Evolutionary conservation across 495 filamentous ascomycete species (phyloP).

Genomic region (Hyaloscypha bicolor): DNA sequence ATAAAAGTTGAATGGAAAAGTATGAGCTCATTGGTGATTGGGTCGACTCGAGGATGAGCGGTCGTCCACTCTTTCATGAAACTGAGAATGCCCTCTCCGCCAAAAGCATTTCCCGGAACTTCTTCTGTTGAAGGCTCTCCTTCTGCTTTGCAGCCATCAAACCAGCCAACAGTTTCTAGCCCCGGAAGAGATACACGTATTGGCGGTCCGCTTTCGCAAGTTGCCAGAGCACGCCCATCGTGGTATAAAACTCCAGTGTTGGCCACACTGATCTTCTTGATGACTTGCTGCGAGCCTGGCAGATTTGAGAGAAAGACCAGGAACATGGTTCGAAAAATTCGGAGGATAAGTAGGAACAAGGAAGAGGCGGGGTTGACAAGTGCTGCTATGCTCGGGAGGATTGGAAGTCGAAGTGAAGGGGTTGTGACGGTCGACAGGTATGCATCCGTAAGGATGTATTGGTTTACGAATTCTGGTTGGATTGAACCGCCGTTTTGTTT

Average conservation of each 20-base stretch:
- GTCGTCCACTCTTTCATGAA: constrained; percentile 71
- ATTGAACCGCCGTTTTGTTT: constrained; percentile 38
- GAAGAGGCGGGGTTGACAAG: constrained; percentile 50
- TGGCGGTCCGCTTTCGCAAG: constrained; percentile 68
- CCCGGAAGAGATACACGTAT: constrained; percentile 61
- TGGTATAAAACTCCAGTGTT: constrained; percentile 66
- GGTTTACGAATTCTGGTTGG: constrained; percentile 63
- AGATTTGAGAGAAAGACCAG: constrained; percentile 56
- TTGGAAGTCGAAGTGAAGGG: constrained; percentile 46
- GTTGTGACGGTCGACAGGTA: constrained; percentile 52
- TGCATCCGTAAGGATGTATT: constrained; percentile 65
- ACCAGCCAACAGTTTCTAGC: constrained; percentile 68
- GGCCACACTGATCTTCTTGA: constrained; percentile 65
- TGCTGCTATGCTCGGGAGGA: constrained; percentile 63
- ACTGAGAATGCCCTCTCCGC: constrained; percentile 50
- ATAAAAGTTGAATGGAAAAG: constrained; percentile 63
- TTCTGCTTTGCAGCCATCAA: constrained; percentile 54
- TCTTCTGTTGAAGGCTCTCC: constrained; percentile 41
- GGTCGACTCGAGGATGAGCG: constrained; percentile 66
- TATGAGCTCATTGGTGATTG: constrained; percentile 59
- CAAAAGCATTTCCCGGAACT: constrained; percentile 40
- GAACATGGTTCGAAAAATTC: constrained; percentile 52
- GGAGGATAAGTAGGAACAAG: constrained; percentile 45
- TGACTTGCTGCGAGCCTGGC: constrained; percentile 50
- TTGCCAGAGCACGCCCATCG: constrained; percentile 65